Conservation (phyloP, 768 basidiomycete genomes). For the Mycena venus region DNA sequence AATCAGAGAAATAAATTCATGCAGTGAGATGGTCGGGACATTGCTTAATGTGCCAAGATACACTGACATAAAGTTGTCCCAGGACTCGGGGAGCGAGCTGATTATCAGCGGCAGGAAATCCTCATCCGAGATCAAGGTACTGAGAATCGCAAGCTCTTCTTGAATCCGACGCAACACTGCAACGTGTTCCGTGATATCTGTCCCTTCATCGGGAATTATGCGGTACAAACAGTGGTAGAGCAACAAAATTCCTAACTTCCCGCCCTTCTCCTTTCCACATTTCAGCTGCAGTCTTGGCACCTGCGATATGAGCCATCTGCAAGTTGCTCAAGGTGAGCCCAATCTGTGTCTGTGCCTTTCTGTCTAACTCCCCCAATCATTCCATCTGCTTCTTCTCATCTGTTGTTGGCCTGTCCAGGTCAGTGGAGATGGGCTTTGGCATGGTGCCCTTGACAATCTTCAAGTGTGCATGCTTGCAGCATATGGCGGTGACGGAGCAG, state of each 20-base stretch:
- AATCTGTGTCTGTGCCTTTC: slow-evolving; percentile 11
- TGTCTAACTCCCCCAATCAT: slow-evolving; percentile 18
- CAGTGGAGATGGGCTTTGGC: neutral
- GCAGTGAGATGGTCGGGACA: neutral
- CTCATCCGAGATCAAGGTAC: neutral
- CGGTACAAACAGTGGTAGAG: no score
- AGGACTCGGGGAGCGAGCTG: no score
- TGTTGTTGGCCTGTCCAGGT: neutral
- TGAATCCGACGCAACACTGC: neutral
- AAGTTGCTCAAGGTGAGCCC: slow-evolving; percentile 18
- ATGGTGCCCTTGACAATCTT: neutral
- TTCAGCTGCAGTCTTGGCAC: slow-evolving; percentile 18
- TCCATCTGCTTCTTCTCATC: neutral
- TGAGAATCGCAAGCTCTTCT: slow-evolving; percentile 11
- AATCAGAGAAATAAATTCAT: neutral
- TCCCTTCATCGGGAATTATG: slow-evolving; percentile 20
- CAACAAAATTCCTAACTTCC: slow-evolving; percentile 20
- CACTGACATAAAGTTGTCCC: neutral
- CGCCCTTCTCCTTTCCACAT: slow-evolving; percentile 23
- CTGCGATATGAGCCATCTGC: slow-evolving; percentile 21
- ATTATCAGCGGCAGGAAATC: no score
- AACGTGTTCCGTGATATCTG: slow-evolving; percentile 13
- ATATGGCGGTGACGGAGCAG: slow-evolving; percentile 8
- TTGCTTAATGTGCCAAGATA: neutral
- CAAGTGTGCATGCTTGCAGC: neutral